Evolutionary conservation across 192 early-diverging fungal species (phyloP).

Genomic region (Glomus cerebriforme): DNA sequence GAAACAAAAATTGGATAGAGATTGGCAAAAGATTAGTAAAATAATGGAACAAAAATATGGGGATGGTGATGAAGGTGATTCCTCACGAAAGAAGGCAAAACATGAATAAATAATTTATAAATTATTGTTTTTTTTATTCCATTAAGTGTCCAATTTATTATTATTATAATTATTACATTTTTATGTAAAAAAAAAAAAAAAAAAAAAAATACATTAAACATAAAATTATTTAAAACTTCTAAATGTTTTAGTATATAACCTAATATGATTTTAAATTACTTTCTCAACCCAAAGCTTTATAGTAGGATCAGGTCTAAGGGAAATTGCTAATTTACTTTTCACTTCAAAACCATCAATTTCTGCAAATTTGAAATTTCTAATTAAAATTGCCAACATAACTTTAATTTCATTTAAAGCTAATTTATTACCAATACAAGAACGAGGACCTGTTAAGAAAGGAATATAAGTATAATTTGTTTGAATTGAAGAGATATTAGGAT

Average conservation of each 20-base stretch:
- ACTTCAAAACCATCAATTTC: conserved; percentile 10
- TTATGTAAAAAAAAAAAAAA: too few relatives aligned
- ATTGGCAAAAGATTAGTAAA: conserved; percentile 49
- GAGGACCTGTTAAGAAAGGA: conserved; percentile 54
- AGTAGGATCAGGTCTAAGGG: neutral
- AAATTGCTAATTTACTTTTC: neutral
- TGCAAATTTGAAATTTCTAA: conserved; percentile 22
- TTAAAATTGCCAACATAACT: conserved; percentile 40
- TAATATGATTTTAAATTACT: neutral
- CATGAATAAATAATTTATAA: neutral
- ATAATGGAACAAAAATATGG: conserved; percentile 56
- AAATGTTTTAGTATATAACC: too few relatives aligned
- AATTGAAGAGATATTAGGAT: conserved; percentile 33
- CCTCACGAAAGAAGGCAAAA: conserved; percentile 5
- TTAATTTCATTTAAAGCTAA: conserved; percentile 62
- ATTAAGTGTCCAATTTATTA: neutral
- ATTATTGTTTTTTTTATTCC: neutral
- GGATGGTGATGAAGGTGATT: conserved; percentile 8
- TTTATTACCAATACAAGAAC: conserved; percentile 59
- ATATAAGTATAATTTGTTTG: conserved; percentile 36
- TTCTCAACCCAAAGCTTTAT: neutral
- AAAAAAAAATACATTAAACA: too few relatives aligned
- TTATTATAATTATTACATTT: too few relatives aligned
- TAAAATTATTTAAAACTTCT: too few relatives aligned
- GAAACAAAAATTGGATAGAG: conserved; percentile 52